Base-by-base conservation (phyloP, 345 rosid species). In the Rhodamnia rubescens region DNA sequence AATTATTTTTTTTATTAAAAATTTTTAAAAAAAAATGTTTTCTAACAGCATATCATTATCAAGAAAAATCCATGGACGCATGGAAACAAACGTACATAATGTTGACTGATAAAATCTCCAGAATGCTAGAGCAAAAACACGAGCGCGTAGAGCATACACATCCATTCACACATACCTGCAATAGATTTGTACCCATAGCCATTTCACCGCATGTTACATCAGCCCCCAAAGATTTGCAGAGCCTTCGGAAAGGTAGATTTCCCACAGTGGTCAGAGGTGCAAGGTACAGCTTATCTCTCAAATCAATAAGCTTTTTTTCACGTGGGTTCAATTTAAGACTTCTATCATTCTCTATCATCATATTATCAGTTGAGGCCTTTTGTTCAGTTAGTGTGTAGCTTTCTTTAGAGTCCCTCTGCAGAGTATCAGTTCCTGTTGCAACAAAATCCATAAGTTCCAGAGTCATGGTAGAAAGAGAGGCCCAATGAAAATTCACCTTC, bases 261-360 rank as follows among this genome's bases (percentile, higher is more conserved):
- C 98, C 99, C 51, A 97, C 98, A 9, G 98, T 96, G 83, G 98
- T 97, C 87, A 97, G 88, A 85, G 98, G 98, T 85, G 99, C 99
- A 81, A 96, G 98, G 85, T 94, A 97, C 87, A 97, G 85, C 91
- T 95, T 97, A 85, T 90, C 98, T 75, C 95, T 93, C 61, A 97
- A 96, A 89, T 96, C 98, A 88, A 97, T 92, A 53, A 94, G 92
- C 94, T 93, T 97, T 92, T 89, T 96, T 87, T 97, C 98, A 52
- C 98, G 96, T 49, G 92, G 92, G 81, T 96, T 98, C 53, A 87
- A 74, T 90, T 93, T 94, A 75, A 93, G 92, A 88, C 94, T 90
- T 83, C 61, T 81, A 61, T 93, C 96, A 85, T 93, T 90, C 87
- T 94, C 98, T 54, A 82, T 58, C 52, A 81, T 58, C 83, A 84